These are phyloP conservation scores for Asterionellopsis glacialis DNA, from an alignment of 108 stramenopile species.

Conservation along the genomic window DNA sequence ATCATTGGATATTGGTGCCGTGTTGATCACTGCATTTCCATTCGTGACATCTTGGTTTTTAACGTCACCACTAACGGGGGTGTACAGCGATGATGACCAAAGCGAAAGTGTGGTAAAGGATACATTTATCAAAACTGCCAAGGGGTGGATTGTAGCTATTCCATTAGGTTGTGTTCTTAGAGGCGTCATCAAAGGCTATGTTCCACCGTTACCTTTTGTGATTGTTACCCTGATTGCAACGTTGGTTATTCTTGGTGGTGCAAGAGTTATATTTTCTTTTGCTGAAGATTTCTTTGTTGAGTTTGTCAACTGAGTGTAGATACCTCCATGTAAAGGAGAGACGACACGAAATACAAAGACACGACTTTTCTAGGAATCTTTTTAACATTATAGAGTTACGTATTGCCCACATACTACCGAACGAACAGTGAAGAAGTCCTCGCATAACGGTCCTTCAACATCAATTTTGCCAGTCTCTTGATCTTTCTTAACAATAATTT, in stretches of 20 bases:
- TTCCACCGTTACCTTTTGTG: slow-evolving; percentile 55
- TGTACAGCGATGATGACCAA: slow-evolving; percentile 37
- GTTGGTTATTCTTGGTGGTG: slow-evolving; percentile 38
- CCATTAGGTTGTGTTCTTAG: slow-evolving; percentile 53
- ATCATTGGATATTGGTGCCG: slow-evolving; percentile 30
- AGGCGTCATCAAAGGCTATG: slow-evolving; percentile 60
- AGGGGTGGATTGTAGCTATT: slow-evolving; percentile 57
- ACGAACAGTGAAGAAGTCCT: slow-evolving; percentile 79
- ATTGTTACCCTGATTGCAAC: slow-evolving; percentile 66
- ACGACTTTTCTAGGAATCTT: too few species aligned
- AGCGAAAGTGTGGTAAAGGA: slow-evolving; percentile 14
- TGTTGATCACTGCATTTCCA: slow-evolving; percentile 40
- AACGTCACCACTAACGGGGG: slow-evolving; percentile 42
- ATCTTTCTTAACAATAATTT: slow-evolving; percentile 74
- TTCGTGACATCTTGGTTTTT: slow-evolving; percentile 45
- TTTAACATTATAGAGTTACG: slow-evolving; percentile 26
- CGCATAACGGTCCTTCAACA: slow-evolving; percentile 85
- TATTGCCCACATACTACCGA: slow-evolving; percentile 71
- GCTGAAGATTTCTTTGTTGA: slow-evolving; percentile 41
- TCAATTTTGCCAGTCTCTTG: slow-evolving; percentile 61
- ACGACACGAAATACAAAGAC: too few species aligned
- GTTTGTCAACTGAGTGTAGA: slow-evolving; percentile 21
- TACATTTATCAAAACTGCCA: slow-evolving; percentile 22
- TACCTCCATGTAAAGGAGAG: too few species aligned
- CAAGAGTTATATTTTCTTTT: slow-evolving; percentile 21